Base-by-base conservation (phyloP, 2,329 filamentous ascomycete species). In the Neonectria magnoliae region DNA sequence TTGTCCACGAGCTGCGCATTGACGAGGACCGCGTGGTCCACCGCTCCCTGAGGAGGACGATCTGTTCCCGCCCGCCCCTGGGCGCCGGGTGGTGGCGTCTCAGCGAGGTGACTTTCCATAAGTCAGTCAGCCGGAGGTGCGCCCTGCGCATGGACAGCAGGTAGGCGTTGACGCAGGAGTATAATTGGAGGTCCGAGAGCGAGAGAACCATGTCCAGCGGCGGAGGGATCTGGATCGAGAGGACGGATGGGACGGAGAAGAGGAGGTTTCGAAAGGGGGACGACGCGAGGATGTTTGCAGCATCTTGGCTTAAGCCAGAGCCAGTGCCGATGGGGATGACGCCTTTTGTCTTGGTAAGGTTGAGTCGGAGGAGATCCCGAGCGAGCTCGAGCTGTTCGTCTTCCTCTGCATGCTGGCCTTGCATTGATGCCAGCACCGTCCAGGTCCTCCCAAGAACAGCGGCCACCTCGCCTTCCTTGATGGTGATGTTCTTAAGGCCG, bases 161-260 rank as follows among this genome's bases (percentile, higher is more conserved):
- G 72, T 98, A 98, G 2, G 93, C 87, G 76, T 97, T 94, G 66
- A 98, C 90, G n/a, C 86, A 85, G 0, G 93, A 92, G 78, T 98
- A 99, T 1, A 88, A 87, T 53, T 91, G 87, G 11, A 97, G 81
- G 73, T 98, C 94, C 1, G 89, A 84, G 4, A 87, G 83, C 11
- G 92, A 89, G 29, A 98, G 87, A 73, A 98, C 97, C 31, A 99
- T 86, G 75, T 98, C 94, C 5, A 98, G 80, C 0, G 96, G 94
- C 2, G 92, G 90, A 2, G 87, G 87, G 9, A 97, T 88, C 42
- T 90, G 88, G 68, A 97, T 84, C 1, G 87, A 90, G 44, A 99
- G 83, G 1, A 86, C 88, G 11, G 76, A 78, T 0, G 94, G 90
- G 0, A 90, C 88, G 2, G 93, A 94, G 64, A 98, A 90, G 5